Percentiles rank a stretch among this genome's conserved stretches.
Conservation (phyloP, 2,329 filamentous ascomycete genomes). For the Aspergillus carbonarius region DNA sequence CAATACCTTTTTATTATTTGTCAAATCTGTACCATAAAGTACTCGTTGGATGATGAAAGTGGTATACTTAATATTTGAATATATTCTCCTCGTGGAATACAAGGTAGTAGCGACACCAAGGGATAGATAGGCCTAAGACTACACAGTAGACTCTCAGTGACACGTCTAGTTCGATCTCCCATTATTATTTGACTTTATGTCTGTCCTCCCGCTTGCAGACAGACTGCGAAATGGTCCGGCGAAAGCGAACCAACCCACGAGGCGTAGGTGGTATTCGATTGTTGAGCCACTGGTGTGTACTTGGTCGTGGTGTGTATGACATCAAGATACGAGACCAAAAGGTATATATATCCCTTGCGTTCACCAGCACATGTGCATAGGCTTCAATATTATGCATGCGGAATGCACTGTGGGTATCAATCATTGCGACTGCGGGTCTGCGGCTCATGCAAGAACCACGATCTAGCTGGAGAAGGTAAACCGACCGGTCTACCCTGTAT, state of each 20-base stretch:
- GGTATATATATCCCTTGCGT: background rate
- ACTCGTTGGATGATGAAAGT: background rate
- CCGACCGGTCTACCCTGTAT: background rate
- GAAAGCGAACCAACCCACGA: background rate
- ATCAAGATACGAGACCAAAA: background rate
- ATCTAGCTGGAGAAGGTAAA: background rate
- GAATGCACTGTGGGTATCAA: background rate
- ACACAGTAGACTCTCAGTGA: background rate
- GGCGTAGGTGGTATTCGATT: background rate
- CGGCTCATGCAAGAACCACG: background rate
- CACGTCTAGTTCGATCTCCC: background rate
- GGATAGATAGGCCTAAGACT: no score
- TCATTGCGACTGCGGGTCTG: background rate
- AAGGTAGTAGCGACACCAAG: background rate
- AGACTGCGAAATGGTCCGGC: background rate
- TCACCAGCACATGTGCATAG: background rate
- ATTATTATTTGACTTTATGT: no score
- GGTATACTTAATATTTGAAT: background rate
- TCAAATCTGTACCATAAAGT: background rate
- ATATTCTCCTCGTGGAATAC: background rate
- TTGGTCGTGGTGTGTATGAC: background rate
- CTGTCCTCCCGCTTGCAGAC: background rate
- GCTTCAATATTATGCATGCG: slow-evolving; percentile 2
- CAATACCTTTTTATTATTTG: background rate
- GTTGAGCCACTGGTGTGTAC: no score